Evolutionary conservation across 768 basidiomycete species (phyloP), one percentile per base, ranked within the genome.

Genomic region (Termitomyces eurrhizus): DNA sequence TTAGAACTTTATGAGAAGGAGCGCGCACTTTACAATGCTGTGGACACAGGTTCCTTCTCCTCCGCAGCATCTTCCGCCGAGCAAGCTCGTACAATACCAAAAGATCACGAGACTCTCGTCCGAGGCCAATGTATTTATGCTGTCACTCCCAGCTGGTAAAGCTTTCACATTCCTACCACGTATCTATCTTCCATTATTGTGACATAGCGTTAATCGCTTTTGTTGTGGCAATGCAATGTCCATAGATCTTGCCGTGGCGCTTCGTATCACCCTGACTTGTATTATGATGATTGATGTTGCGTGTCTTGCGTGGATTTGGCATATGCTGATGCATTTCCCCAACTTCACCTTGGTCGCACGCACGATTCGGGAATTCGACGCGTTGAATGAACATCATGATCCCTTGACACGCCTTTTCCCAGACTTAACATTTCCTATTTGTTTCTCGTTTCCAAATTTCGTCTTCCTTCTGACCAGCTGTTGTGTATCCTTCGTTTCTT

Each of bases 141-240:
- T 65, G 52, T 65, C 64, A 54, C 55, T 65, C 11, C 64, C 64
- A 3, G 64, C 33, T 62, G 61, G 64, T 62, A 48, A 55, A 54
- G 7, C 9, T 29, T n/a, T 37, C n/a, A 44, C 8, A 24, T 41
- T n/a, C 24, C 33, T 16, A 49, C 29, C 11, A 35, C 7, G 41
- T 2, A 33, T 3, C 21, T 32, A 39, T n/a, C 16, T 49, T 24
- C 7, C 26, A 21, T 24, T 7, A 29, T 21, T 18, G 16, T 8
- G 18, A 26, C 32, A 65, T 61, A 58, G 61, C 61, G 21, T 51
- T 56, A 2, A 60, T 60, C 5, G 56, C 62, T 29, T 62, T 62
- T 24, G 29, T 65, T 32, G n/a, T 62, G 4, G 61, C 64, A 11
- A 58, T 6, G 52, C 64, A 24, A 60, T 65, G 48, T 62, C 64